Evolutionary conservation across 768 basidiomycete species (phyloP).

Genomic region (Dentipellis sp.): DNA sequence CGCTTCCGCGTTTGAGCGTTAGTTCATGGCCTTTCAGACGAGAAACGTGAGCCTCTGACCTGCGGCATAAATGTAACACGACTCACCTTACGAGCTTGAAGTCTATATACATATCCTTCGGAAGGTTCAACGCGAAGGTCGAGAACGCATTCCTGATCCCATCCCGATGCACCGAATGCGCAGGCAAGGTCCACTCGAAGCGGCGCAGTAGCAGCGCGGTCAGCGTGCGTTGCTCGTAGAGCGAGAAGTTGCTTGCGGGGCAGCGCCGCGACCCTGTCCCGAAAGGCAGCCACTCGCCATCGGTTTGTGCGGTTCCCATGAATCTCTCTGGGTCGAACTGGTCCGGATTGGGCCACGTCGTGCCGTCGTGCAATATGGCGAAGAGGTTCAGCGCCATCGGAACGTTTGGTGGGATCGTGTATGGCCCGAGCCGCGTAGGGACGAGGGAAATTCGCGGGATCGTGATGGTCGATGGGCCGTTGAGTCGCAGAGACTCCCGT

Average conservation of each 20-base stretch:
- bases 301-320: background rate
- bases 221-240: slow-evolving; percentile 26
- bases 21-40: too few relatives aligned
- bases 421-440: background rate
- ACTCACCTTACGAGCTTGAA: slow-evolving; percentile 9
- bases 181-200: slow-evolving; percentile 27
- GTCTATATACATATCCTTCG: slow-evolving; percentile 23
- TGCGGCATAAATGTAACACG: too few relatives aligned
- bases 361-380: background rate
- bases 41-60: too few relatives aligned
- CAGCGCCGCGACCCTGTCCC: background rate
- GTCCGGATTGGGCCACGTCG: background rate
- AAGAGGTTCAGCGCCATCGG: background rate
- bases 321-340: background rate
- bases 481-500: background rate
- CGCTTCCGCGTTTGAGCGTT: too few relatives aligned
- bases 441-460: too few relatives aligned
- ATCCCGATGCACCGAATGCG: background rate
- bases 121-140: slow-evolving; percentile 26
- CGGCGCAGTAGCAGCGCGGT: slow-evolving; percentile 24
- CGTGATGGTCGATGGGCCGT: background rate
- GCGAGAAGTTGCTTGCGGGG: slow-evolving; percentile 13
- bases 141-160: slow-evolving; percentile 27
- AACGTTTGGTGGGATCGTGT: background rate
- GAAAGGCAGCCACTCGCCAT: background rate